These are phyloP conservation scores for Curvularia sp. DNA, from an alignment of 2,329 filamentous ascomycete species.

Conservation along the genomic window DNA sequence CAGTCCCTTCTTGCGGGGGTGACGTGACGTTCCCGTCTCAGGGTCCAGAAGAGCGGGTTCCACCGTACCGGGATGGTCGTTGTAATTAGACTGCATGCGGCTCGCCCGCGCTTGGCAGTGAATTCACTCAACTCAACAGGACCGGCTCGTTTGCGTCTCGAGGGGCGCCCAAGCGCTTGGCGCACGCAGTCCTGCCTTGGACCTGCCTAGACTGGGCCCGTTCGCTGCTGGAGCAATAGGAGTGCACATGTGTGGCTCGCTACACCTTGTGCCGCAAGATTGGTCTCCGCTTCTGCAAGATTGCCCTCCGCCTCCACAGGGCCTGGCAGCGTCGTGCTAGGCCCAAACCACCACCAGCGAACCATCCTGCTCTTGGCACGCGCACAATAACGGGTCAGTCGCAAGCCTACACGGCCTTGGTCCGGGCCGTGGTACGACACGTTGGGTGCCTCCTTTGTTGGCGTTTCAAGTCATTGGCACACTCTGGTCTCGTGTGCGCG, in stretches of 20 bases:
- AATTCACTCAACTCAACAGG: conserved; percentile 2
- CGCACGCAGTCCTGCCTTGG: conserved; percentile 1
- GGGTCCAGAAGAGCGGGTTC: conserved; percentile 13
- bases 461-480: conserved; percentile 4
- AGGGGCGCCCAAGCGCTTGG: conserved; percentile 9
- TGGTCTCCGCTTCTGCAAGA: not conserved
- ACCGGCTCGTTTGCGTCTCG: not conserved
- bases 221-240: not conserved
- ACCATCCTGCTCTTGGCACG: not conserved
- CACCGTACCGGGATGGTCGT: not conserved
- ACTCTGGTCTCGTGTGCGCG: conserved; percentile 8
- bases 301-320: not conserved
- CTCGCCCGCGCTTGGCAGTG: not conserved
- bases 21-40: conserved; percentile 7
- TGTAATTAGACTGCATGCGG: conserved; percentile 2
- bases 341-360: not conserved
- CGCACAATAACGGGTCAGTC: not conserved
- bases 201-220: conserved; percentile 14
- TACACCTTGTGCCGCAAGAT: not conserved
- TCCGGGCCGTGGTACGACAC: conserved; percentile 1
- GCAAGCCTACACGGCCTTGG: not conserved
- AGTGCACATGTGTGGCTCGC: not conserved
- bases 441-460: conserved; percentile 11
- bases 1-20: conserved; percentile 4
- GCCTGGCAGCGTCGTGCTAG: not conserved